Conservation (phyloP, 2,329 filamentous ascomycete genomes). For the Aspergillus felis region DNA sequence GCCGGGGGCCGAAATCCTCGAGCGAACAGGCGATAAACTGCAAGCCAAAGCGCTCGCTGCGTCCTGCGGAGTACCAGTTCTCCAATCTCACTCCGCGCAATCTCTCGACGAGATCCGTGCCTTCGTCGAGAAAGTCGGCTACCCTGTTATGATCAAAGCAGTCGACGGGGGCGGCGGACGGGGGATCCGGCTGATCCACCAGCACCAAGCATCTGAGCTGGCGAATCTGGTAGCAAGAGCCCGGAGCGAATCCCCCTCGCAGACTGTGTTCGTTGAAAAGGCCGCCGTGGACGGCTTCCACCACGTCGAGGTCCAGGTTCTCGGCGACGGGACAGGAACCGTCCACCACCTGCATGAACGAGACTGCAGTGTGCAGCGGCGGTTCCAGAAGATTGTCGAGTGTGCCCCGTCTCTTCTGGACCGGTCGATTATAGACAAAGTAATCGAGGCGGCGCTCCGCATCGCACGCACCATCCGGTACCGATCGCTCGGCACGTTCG, state of each 20-base stretch:
- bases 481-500: slow-evolving; percentile 59
- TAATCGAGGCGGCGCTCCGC: slow-evolving; percentile 52
- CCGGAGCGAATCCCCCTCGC: slow-evolving; percentile 56
- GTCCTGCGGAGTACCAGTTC: slow-evolving; percentile 50
- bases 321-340: slow-evolving; percentile 51
- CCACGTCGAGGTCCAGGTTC: slow-evolving; percentile 59
- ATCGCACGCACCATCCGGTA: slow-evolving; percentile 47
- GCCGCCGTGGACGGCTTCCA: slow-evolving; percentile 59
- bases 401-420: slow-evolving; percentile 53
- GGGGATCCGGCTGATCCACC: slow-evolving; percentile 54
- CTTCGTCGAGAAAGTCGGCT: slow-evolving; percentile 58
- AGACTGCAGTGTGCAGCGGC: slow-evolving; percentile 58
- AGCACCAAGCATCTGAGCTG: slow-evolving; percentile 39
- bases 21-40: slow-evolving; percentile 54
- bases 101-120: slow-evolving; percentile 37
- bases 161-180: slow-evolving; percentile 60
- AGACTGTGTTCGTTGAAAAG: slow-evolving; percentile 57
- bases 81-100: slow-evolving; percentile 44
- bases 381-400: slow-evolving; percentile 61
- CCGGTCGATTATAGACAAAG: slow-evolving; percentile 43
- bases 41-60: slow-evolving; percentile 50
- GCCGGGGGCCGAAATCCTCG: slow-evolving; percentile 55
- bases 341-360: slow-evolving; percentile 57
- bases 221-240: slow-evolving; percentile 48
- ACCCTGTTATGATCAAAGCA: slow-evolving; percentile 61